A percentile compares a stretch with the other conserved stretches of the same genome.
Evolutionary conservation across 768 basidiomycete genomes (phyloP).

Genomic region (Agrocybe pediades): DNA sequence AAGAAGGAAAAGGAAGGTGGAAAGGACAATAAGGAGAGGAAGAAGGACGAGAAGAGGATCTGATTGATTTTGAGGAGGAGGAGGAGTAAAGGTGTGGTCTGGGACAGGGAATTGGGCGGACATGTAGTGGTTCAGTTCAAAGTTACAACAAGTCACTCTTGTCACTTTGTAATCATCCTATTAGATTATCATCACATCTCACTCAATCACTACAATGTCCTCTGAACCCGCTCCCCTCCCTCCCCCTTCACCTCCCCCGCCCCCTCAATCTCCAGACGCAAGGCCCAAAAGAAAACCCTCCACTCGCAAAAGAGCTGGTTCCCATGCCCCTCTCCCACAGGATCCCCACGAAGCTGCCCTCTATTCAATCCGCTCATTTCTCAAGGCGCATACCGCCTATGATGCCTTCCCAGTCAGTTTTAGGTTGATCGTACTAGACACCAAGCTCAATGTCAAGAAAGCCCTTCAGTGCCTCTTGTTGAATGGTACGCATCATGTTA

Average conservation of each 20-base stretch:
- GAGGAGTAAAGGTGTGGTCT: constrained; percentile 12
- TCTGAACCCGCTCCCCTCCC: too few relatives aligned
- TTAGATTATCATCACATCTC: constrained; percentile 14
- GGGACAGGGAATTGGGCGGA: constrained; percentile 11
- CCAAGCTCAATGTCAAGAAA: constrained; percentile 93
- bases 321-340: constrained; percentile 57
- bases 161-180: too few relatives aligned
- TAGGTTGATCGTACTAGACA: constrained; percentile 95
- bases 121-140: constrained; percentile 5
- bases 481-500: constrained; percentile 54
- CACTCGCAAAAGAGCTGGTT: constrained; percentile 55
- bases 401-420: constrained; percentile 98
- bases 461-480: constrained; percentile 84
- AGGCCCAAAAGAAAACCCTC: constrained; percentile 51
- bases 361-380: constrained; percentile 72
- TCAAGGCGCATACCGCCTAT: constrained; percentile 86
- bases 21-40: constrained; percentile 91
- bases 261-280: constrained; percentile 49
- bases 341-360: constrained; percentile 76
- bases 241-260: constrained; percentile 47
- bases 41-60: constrained; percentile 86
- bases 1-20: constrained; percentile 90
- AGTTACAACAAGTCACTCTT: not conserved
- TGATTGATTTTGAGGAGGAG: constrained; percentile 32
- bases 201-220: constrained; percentile 31